These are phyloP conservation scores for Coniophora puteana DNA, from an alignment of 1,284 basidiomycete species.

Conservation along the genomic window DNA sequence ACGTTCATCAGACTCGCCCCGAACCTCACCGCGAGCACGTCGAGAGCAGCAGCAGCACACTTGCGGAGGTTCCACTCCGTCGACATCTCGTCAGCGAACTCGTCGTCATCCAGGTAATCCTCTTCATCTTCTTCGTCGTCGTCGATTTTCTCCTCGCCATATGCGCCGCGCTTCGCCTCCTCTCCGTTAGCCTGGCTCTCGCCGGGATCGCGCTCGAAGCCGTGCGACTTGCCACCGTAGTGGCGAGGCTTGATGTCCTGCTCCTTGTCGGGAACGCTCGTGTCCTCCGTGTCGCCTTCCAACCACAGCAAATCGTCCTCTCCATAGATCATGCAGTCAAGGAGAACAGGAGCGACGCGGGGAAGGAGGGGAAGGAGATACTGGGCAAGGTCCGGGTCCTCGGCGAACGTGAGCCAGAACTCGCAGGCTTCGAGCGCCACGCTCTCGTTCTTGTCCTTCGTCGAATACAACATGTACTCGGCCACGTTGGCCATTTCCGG, in stretches of 20 bases:
- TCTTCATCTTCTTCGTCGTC: conserved; percentile 84
- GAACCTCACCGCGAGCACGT: conserved; percentile 95
- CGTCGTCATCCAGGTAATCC: conserved; percentile 84
- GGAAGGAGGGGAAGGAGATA: conserved; percentile 84
- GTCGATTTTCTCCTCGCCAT: conserved; percentile 67
- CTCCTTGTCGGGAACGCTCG: conserved; percentile 88
- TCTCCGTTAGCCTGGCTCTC: conserved; percentile 41
- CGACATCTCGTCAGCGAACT: conserved; percentile 95
- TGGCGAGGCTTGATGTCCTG: conserved; percentile 96
- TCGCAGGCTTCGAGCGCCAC: conserved; percentile 98
- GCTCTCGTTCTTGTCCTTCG: conserved; percentile 93
- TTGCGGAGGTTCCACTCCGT: conserved; percentile 99
- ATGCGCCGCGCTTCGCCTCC: conserved; percentile 56
- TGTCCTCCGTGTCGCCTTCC: conserved; percentile 90
- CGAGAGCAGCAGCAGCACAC: conserved; percentile 96
- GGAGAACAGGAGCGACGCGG: conserved; percentile 88
- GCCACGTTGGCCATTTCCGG: conserved; percentile 96
- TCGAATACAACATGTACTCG: conserved; percentile 99
- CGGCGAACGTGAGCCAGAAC: conserved; percentile 99
- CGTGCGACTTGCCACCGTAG: conserved; percentile 84
- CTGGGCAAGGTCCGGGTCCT: conserved; percentile 83
- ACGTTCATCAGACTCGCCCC: conserved; percentile 85
- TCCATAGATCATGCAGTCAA: conserved; percentile 97
- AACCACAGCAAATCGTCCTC: conserved; percentile 96
- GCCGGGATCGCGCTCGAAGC: conserved; percentile 79